These are phyloP conservation scores for Anthracocystis panici-leucophaei DNA, from an alignment of 1,284 basidiomycete species.

Conservation along the genomic window DNA sequence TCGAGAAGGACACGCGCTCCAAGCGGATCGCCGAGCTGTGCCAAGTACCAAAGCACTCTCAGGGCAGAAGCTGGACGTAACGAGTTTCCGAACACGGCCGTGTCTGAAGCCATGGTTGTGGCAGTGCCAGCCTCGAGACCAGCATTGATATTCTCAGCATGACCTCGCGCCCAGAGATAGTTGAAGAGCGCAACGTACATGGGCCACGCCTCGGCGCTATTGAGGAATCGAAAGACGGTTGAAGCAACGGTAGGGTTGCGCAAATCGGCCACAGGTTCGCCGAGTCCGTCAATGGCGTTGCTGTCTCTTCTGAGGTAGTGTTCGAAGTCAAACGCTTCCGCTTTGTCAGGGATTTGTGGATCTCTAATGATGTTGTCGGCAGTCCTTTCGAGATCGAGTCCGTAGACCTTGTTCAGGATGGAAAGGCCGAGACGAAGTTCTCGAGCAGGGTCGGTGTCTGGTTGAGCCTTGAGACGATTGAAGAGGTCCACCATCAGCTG, in stretches of 20 bases:
- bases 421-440: constrained; percentile 11
- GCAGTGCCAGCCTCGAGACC: not conserved
- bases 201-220: not conserved
- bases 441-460: not conserved
- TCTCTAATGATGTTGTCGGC: constrained; percentile 33
- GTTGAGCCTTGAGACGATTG: not conserved
- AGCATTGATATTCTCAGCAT: constrained; percentile 10
- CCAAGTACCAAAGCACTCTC: constrained; percentile 16
- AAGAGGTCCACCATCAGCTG: constrained; percentile 19
- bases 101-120: not conserved
- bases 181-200: constrained; percentile 34
- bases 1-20: constrained; percentile 29
- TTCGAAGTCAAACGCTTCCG: not conserved
- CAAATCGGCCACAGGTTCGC: constrained; percentile 12
- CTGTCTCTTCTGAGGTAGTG: constrained; percentile 15
- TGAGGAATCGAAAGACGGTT: constrained; percentile 6
- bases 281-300: constrained; percentile 1
- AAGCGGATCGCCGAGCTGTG: constrained; percentile 24
- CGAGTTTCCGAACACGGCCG: constrained; percentile 15
- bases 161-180: constrained; percentile 33
- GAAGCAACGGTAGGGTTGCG: constrained; percentile 1
- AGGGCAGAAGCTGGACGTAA: constrained; percentile 14
- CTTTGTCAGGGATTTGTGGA: constrained; percentile 1
- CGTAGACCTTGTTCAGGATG: constrained; percentile 23
- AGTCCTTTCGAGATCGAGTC: constrained; percentile 27